These are phyloP conservation scores for Xanthoconium separans DNA, from an alignment of 1,284 basidiomycete species.

Conservation along the genomic window DNA sequence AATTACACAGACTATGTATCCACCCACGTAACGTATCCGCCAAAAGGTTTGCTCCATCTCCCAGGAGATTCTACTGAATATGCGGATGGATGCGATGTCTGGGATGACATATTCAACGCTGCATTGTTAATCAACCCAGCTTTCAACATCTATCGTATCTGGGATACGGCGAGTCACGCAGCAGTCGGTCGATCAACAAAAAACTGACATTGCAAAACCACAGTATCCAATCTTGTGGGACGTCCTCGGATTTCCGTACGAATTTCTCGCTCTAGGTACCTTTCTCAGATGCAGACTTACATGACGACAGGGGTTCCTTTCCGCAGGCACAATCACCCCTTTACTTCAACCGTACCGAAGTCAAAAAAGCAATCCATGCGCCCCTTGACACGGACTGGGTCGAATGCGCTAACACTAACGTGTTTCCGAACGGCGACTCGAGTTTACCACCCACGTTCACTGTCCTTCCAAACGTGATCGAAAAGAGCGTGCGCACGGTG, in stretches of 20 bases:
- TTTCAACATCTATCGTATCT: conserved; percentile 75
- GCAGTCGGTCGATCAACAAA: accelerated
- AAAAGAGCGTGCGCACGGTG: conserved; percentile 68
- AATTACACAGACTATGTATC: conserved; percentile 63
- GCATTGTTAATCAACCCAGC: conserved; percentile 67
- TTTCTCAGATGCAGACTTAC: neutral
- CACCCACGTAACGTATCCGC: conserved; percentile 66
- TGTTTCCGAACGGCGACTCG: conserved; percentile 60
- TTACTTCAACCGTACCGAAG: conserved; percentile 71
- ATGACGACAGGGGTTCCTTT: conserved; percentile 54
- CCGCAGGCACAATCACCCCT: conserved; percentile 45
- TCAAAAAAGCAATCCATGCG: conserved; percentile 73
- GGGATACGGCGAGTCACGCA: conserved; percentile 51
- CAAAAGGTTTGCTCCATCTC: conserved; percentile 54
- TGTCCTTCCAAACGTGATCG: conserved; percentile 71
- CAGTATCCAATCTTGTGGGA: conserved; percentile 66
- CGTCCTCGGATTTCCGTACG: conserved; percentile 73
- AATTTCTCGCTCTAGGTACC: neutral
- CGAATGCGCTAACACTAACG: conserved; percentile 59
- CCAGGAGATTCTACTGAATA: conserved; percentile 48
- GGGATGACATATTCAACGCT: conserved; percentile 60
- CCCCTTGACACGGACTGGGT: conserved; percentile 60
- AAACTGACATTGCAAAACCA: conserved; percentile 17
- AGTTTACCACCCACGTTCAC: conserved; percentile 62
- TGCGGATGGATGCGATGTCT: conserved; percentile 60